phyloP scores from a whole-genome alignment of 106 monocot species.

The Xerophyta viscosa region DNA sequence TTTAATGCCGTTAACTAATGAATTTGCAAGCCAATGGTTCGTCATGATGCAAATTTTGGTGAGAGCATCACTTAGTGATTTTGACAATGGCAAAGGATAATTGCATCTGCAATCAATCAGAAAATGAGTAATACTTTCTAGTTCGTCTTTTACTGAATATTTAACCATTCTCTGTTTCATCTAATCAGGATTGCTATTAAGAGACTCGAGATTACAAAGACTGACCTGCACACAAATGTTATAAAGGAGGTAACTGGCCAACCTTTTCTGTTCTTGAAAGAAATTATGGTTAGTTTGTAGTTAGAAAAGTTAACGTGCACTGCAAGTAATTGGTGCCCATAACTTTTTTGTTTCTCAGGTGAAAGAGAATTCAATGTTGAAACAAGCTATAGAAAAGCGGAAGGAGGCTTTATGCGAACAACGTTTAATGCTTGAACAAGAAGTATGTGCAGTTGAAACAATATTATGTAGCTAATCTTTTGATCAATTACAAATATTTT shows the following conservation, averaged over 20 bases:
- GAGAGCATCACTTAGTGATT: too few species aligned
- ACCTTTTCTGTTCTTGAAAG: too few species aligned
- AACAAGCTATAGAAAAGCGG: conserved; percentile 49
- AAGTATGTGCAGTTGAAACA: conserved; percentile 51
- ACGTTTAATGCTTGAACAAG: conserved; percentile 67
- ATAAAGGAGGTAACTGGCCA: conserved; percentile 85
- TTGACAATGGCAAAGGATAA: too few species aligned
- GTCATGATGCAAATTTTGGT: too few species aligned
- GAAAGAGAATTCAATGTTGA: conserved; percentile 57
- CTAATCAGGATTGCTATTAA: conserved; percentile 43
- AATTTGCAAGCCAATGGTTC: too few species aligned
- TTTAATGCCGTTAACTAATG: too few species aligned
- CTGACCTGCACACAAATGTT: conserved; percentile 64
- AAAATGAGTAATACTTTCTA: too few species aligned
- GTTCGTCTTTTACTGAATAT: neutral
- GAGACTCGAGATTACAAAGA: conserved; percentile 69
- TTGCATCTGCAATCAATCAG: too few species aligned
- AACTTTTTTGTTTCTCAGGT: conserved; percentile 31
- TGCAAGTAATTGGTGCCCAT: neutral
- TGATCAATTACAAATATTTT: too few species aligned
- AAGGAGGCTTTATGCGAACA: conserved; percentile 52
- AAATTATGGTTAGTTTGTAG: neutral
- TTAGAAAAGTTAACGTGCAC: neutral
- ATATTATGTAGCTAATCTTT: too few species aligned
- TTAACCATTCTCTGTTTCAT: neutral